Percentiles rank a stretch among this genome's conserved stretches.
Evolutionary conservation across 139 green algal species (phyloP).

Genomic region (Tetratostichococcus sp.): DNA sequence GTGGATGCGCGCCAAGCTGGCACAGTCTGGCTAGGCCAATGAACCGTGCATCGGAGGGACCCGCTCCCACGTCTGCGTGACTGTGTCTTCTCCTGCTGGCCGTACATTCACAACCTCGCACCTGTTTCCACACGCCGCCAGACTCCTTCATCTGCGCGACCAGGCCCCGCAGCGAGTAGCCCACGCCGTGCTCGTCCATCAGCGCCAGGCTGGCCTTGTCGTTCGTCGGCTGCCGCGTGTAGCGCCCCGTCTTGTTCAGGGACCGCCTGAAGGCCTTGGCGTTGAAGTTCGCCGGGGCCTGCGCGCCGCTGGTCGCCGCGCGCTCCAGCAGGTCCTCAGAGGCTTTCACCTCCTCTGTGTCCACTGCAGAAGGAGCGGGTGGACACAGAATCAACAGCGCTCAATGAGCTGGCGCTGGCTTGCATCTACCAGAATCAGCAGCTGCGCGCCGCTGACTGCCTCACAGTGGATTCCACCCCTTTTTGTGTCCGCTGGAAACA

Average conservation of each 20-base stretch:
- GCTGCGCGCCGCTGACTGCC: too few relatives aligned
- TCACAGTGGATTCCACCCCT: too few relatives aligned
- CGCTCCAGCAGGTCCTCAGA: conserved; percentile 18
- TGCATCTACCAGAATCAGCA: background rate
- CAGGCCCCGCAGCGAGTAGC: conserved; percentile 80
- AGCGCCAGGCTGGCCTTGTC: conserved; percentile 71
- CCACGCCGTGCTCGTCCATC: conserved; percentile 89
- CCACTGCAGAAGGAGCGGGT: background rate
- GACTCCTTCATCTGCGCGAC: conserved; percentile 89
- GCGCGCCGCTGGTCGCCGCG: conserved; percentile 8
- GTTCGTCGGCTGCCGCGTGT: conserved; percentile 79
- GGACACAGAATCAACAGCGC: background rate
- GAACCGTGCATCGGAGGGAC: too few relatives aligned
- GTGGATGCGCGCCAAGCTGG: too few relatives aligned
- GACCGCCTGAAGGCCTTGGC: conserved; percentile 74
- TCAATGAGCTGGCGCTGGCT: too few relatives aligned
- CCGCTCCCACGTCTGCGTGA: too few relatives aligned
- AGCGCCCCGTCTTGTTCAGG: conserved; percentile 83
- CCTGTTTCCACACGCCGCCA: conserved; percentile 61
- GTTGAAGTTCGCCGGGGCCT: conserved; percentile 37
- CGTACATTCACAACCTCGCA: background rate
- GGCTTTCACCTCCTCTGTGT: conserved; percentile 8
- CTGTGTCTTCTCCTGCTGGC: too few relatives aligned
- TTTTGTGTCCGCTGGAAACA: too few relatives aligned
- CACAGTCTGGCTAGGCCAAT: too few relatives aligned